These are phyloP conservation scores for Clohesyomyces aquaticus DNA, from an alignment of 495 filamentous ascomycete species.

Conservation along the genomic window DNA sequence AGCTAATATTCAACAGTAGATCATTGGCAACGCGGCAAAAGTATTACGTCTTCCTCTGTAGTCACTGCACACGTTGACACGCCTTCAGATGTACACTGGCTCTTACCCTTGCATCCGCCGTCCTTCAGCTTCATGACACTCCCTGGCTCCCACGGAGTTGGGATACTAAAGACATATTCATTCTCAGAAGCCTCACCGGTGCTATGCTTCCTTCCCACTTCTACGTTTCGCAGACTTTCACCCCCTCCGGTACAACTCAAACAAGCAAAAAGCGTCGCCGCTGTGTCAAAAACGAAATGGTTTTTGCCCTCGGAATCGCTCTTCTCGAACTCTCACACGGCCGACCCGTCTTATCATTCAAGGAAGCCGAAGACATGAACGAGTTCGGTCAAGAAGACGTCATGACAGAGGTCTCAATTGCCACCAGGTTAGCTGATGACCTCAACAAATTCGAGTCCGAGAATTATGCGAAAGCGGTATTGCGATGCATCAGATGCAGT, in stretches of 20 bases:
- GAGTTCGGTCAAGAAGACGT: conserved; percentile 1
- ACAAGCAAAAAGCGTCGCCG: not conserved
- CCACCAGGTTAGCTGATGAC: not conserved
- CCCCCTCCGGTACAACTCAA: not conserved
- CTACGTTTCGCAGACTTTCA: conserved; percentile 10
- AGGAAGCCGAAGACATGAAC: conserved; percentile 3
- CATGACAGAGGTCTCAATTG: conserved; percentile 7
- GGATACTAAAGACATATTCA: conserved; percentile 15
- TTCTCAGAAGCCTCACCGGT: not conserved
- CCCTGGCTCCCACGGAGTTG: conserved; percentile 15
- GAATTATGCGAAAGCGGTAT: conserved; percentile 15
- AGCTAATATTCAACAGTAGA: not conserved
- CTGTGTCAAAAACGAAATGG: conserved; percentile 8
- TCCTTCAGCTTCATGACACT: conserved; percentile 20
- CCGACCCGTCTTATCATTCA: not conserved
- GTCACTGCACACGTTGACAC: not conserved
- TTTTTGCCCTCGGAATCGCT: conserved; percentile 18
- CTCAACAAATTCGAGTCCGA: conserved; percentile 2
- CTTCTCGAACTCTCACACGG: conserved; percentile 17
- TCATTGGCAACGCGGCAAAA: conserved; percentile 7
- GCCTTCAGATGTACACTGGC: conserved; percentile 7
- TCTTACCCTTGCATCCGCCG: conserved; percentile 6
- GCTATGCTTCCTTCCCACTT: conserved; percentile 2
- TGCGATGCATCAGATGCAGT: conserved; percentile 12
- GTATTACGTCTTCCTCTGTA: not conserved